These are phyloP conservation scores for Ophiostoma sp. DNA, from an alignment of 2,329 filamentous ascomycete genomes.

Conservation along the genomic window DNA sequence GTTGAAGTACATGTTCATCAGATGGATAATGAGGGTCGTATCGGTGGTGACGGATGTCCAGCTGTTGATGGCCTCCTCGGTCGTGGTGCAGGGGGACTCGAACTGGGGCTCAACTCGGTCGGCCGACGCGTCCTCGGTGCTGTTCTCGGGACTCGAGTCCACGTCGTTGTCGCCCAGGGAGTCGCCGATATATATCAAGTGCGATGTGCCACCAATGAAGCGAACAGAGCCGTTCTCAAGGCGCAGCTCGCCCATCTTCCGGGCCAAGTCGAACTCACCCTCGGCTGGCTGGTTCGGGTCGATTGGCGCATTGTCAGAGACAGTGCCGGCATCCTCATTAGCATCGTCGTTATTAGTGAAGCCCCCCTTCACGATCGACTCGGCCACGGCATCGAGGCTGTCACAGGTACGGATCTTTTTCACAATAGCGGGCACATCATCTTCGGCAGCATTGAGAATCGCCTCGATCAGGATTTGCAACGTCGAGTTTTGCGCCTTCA, in stretches of 20 bases:
- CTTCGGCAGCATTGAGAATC: constrained; percentile 86
- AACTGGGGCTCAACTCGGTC: constrained; percentile 48
- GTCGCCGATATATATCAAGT: constrained; percentile 77
- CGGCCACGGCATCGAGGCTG: constrained; percentile 57
- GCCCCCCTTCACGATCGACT: constrained; percentile 50
- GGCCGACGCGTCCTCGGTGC: constrained; percentile 24
- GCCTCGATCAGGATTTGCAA: constrained; percentile 91
- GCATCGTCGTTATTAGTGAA: constrained; percentile 38
- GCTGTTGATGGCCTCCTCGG: constrained; percentile 71
- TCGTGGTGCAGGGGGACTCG: constrained; percentile 41
- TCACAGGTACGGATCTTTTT: constrained; percentile 85
- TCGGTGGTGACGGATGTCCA: constrained; percentile 89
- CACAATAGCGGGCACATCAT: constrained; percentile 80
- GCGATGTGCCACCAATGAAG: constrained; percentile 92
- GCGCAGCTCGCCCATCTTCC: constrained; percentile 89
- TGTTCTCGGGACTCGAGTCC: not conserved
- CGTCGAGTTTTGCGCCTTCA: constrained; percentile 84
- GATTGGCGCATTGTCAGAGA: constrained; percentile 44
- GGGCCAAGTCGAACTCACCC: constrained; percentile 77
- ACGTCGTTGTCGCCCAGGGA: constrained; percentile 38
- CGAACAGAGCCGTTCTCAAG: constrained; percentile 84
- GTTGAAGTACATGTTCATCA: constrained; percentile 96
- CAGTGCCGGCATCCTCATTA: constrained; percentile 37
- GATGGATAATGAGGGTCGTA: constrained; percentile 74
- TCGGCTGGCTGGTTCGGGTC: constrained; percentile 39